Percentiles rank a stretch among this genome's conserved stretches.
Evolutionary conservation across 1,139 yeast species (phyloP).

Genomic region (Taphrina confusa): DNA sequence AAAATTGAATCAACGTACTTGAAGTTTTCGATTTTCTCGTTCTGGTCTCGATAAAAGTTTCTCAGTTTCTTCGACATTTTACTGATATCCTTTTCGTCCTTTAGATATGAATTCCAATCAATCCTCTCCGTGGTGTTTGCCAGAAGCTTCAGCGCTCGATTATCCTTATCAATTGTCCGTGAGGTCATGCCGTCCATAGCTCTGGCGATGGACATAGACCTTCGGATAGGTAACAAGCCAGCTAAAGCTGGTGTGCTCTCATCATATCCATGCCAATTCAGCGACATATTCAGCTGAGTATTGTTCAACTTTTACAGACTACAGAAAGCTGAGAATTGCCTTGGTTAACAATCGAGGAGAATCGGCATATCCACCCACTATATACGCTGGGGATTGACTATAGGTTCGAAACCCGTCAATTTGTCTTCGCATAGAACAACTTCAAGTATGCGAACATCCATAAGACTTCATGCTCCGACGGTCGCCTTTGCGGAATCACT

Average conservation of each 20-base stretch:
- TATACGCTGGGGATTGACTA: too few species aligned
- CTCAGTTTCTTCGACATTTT: conserved; percentile 42
- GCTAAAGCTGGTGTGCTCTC: conserved; percentile 28
- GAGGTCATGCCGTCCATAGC: conserved; percentile 17
- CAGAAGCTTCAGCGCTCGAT: conserved; percentile 58
- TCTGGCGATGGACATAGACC: conserved; percentile 11
- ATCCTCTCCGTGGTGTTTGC: conserved; percentile 55
- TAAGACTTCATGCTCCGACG: too few species aligned
- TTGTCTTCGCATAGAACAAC: too few species aligned
- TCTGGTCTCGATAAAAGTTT: conserved; percentile 49
- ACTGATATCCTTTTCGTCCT: conserved; percentile 43
- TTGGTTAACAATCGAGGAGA: too few species aligned
- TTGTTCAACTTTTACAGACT: background rate
- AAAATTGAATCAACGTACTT: conserved; percentile 64
- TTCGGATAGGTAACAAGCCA: conserved; percentile 26
- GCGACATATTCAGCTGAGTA: background rate
- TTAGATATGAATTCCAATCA: conserved; percentile 53
- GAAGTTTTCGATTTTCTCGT: conserved; percentile 60
- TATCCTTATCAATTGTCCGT: conserved; percentile 25
- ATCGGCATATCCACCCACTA: too few species aligned
- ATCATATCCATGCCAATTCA: conserved; percentile 14
- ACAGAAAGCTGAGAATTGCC: too few species aligned
- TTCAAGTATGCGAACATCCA: too few species aligned
- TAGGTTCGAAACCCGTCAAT: too few species aligned
- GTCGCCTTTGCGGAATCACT: too few species aligned